Conservation (phyloP, 2,329 filamentous ascomycete species). For the Nemania sp. region DNA sequence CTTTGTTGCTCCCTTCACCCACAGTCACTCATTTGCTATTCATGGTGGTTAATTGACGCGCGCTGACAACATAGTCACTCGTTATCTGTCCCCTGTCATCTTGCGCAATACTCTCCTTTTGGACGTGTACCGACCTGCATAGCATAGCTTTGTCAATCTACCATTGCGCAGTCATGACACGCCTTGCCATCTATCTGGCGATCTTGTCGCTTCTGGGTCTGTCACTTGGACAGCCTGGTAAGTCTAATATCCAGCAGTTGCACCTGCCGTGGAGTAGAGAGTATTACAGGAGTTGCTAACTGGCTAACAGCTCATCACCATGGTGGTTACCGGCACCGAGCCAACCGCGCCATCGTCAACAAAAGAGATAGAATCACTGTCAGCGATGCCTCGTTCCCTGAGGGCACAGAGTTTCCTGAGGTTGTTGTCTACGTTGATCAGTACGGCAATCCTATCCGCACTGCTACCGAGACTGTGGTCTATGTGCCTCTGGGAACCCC, state of each 20-base stretch:
- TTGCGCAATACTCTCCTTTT: constrained; percentile 25
- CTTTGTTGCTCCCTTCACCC: constrained; percentile 29
- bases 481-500: constrained; percentile 32
- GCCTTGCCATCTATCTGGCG: constrained; percentile 43
- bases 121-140: constrained; percentile 10
- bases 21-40: constrained; percentile 30
- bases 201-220: constrained; percentile 47
- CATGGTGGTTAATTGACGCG: constrained; percentile 22
- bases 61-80: constrained; percentile 31
- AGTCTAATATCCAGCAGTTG: constrained; percentile 22
- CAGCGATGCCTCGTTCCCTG: constrained; percentile 44
- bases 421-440: constrained; percentile 65
- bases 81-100: constrained; percentile 29
- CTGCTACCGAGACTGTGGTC: constrained; percentile 45
- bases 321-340: constrained; percentile 40
- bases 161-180: constrained; percentile 49
- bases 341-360: constrained; percentile 28
- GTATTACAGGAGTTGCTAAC: constrained; percentile 18
- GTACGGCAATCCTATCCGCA: constrained; percentile 56
- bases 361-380: constrained; percentile 42
- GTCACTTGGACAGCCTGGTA: constrained; percentile 48
- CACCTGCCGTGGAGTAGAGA: background rate
- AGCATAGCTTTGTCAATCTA: constrained; percentile 12
- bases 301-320: constrained; percentile 38
- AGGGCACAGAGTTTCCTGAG: constrained; percentile 49